These are phyloP conservation scores for Lablab purpureus DNA, from an alignment of 306 rosid genomes.

Conservation along the genomic window DNA sequence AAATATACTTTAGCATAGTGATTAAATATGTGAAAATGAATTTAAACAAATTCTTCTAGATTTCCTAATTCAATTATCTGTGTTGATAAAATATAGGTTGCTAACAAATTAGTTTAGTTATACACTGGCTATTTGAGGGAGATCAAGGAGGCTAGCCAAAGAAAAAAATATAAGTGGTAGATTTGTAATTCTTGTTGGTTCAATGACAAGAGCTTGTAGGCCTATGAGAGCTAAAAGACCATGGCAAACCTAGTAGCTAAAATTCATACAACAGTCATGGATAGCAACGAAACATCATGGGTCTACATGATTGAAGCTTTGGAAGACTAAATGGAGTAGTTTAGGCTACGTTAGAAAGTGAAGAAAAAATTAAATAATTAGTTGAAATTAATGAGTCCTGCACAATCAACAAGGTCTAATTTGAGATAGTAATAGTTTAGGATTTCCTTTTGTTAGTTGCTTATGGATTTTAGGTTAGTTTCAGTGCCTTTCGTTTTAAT, in stretches of 20 bases:
- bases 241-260: not conserved
- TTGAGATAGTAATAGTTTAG: not conserved
- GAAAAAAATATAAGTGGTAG: not conserved
- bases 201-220: not conserved
- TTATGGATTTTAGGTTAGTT: not conserved
- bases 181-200: not conserved
- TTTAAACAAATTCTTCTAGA: constrained; percentile 26
- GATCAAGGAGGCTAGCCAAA: not conserved
- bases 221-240: not conserved
- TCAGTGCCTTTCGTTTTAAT: not conserved
- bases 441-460: not conserved
- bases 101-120: constrained; percentile 14
- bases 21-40: constrained; percentile 32
- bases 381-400: not conserved
- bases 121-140: not conserved
- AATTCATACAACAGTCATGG: not conserved
- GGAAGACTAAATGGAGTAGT: not conserved
- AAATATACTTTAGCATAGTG: constrained; percentile 49
- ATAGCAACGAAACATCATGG: not conserved
- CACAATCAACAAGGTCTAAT: not conserved
- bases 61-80: constrained; percentile 2
- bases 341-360: not conserved
- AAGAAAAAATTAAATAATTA: not conserved
- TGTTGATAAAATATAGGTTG: constrained; percentile 26
- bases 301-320: not conserved